Conservation (phyloP, 495 filamentous ascomycete species). For the Penicillium ucsense region DNA sequence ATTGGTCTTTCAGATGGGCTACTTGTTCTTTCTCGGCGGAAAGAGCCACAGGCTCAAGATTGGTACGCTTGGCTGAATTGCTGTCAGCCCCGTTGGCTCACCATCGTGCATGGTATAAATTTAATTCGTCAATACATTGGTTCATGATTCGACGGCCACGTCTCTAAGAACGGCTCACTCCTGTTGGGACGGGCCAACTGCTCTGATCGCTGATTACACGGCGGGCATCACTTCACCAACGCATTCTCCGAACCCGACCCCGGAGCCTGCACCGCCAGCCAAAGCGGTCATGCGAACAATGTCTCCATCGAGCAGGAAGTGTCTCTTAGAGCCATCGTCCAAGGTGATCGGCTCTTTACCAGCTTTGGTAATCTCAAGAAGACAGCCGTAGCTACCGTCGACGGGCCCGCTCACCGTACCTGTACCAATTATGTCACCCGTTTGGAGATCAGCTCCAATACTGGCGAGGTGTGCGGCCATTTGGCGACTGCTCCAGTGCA, state of each 20-base stretch:
- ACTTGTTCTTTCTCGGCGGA: no score
- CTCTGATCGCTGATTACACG: background rate
- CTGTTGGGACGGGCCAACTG: no score
- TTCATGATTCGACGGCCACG: no score
- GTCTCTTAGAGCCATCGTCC: constrained; percentile 45
- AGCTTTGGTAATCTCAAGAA: constrained; percentile 60
- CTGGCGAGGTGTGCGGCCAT: constrained; percentile 79
- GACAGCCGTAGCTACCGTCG: constrained; percentile 47
- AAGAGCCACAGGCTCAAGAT: no score
- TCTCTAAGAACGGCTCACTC: no score
- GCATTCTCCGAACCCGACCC: constrained; percentile 61
- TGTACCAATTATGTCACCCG: constrained; percentile 72
- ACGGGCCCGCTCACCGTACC: constrained; percentile 70
- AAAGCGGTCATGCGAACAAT: constrained; percentile 56
- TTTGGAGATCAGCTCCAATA: constrained; percentile 61
- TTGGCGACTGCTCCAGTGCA: constrained; percentile 77
- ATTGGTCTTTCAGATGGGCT: no score
- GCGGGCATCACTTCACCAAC: constrained; percentile 40
- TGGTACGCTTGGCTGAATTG: no score
- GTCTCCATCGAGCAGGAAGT: constrained; percentile 71
- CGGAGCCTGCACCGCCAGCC: constrained; percentile 40
- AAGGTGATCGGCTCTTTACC: constrained; percentile 53
- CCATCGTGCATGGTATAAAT: no score
- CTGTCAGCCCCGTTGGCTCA: no score
- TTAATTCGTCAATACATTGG: no score